Evolutionary conservation across 2,329 filamentous ascomycete species (phyloP), one percentile per base, ranked within the genome.

Genomic region (Aspergillus sp.): DNA sequence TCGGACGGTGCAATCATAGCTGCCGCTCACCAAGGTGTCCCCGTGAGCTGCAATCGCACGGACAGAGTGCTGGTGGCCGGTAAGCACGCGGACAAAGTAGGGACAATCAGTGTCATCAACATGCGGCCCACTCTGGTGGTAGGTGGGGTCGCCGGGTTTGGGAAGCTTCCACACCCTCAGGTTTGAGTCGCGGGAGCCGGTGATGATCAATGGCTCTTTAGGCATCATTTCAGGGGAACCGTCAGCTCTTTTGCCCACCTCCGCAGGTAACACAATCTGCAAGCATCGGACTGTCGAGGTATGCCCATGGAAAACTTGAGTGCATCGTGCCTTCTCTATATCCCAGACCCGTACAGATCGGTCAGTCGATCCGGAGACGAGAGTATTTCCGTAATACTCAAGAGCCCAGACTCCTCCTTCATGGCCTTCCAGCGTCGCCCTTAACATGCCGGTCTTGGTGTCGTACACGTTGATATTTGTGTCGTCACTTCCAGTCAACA

Each of bases 311-410:
- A 99, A 99, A 0, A 96, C 87, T 68, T 99, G 94, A 10, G 92
- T 93, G 71, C 93, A 96, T 43, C 89, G 83, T 0, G 92, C 94
- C 63, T 88, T 88, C 66, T 95, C 90, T 58, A 99, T 96, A 68
- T 99, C 93, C 94, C 94, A 99, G 0, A 99, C 93, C n/a, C 94
- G 86, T n/a, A 99, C 94, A 10, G 94, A 95, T 44, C 94, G 82
- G 72, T 99, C 94, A 0, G 94, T 99, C 6, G 92, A 96, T 2
- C 94, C 94, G 14, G 94, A 99, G 2, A 99, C 94, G 17, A 99
- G 77, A 14, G 89, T 90, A 67, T 97, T 96, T 47, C 92, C 93
- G 67, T 96, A 87, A 67, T 97, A 99, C 70, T 97, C 92, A 49
- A 99, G 76, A 26, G 94, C 94, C 94, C 94, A 99, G 1, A 99